Evolutionary conservation across 2,329 filamentous ascomycete species (phyloP), one percentile per base, ranked within the genome.

Genomic region (Elsinoe batatas): DNA sequence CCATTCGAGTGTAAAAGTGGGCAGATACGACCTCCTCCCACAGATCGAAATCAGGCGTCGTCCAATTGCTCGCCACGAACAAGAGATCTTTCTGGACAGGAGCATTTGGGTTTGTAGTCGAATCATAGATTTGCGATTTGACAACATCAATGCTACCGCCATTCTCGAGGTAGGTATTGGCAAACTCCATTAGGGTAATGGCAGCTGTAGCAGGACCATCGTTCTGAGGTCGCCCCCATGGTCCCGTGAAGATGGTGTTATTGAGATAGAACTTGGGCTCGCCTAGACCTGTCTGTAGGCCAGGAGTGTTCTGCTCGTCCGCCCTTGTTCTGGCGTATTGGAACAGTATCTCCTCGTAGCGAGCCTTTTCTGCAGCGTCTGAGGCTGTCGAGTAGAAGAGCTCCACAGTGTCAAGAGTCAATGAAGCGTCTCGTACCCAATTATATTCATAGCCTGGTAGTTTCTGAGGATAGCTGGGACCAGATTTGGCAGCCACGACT

Each of bases 171-270:
- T 66, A 68, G 37, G 56, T 59, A 36, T 62, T 61, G 17, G 64
- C 64, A 40, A 67, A 68, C 22, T 64, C 63, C 36, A 67, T 67
- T 1, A 68, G 60, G 1, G 65, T 66, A 49, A 64, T 63, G 13
- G 64, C 65, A 36, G 64, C 58, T 18, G 64, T 67, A 1, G 66
- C 66, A 0, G 65, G 65, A 4, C 65, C 66, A 51, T 68, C 66
- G 38, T 66, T 66, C 43, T 68, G 66, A n/a, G 66, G 66, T n/a
- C 66, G 40, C 5, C 66, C 65, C 66, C 66, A 68, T 10, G 64
- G 63, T 11, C 61, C 63, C 1, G 58, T 60, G 55, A 67, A 68
- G 50, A 64, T 59, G 3, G 63, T 64, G 44, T 65, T 64, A 57
- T 67, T 65, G 12, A 67, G 60, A 53, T 67, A 64, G 60, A 66